phyloP scores from a whole-genome alignment of 179 eudicot genomes.

The Nepenthes alata region DNA sequence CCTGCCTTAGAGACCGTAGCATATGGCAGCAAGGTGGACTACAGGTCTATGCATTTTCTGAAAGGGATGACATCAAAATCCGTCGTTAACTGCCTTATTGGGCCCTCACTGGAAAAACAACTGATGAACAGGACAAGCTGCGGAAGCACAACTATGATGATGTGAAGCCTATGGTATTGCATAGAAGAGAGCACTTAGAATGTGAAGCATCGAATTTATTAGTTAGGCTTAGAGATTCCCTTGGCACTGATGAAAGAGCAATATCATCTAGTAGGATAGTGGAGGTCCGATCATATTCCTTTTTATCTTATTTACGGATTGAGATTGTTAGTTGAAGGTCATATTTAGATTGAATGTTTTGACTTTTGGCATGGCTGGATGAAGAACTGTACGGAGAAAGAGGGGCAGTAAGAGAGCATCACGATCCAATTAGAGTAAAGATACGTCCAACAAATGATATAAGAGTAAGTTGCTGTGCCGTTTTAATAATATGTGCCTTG shows the following conservation, averaged over 20 bases:
- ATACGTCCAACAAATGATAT: constrained; percentile 27
- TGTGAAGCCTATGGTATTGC: constrained; percentile 16
- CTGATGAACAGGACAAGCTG: constrained; percentile 18
- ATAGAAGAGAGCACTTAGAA: constrained; percentile 25
- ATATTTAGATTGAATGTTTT: constrained; percentile 8
- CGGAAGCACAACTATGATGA: constrained; percentile 22
- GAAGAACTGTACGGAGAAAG: constrained; percentile 27
- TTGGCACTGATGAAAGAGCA: constrained; percentile 25
- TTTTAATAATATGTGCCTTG: too few relatives aligned
- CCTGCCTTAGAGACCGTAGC: constrained; percentile 26
- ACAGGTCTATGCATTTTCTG: constrained; percentile 21
- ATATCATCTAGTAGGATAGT: constrained; percentile 8
- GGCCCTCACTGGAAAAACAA: constrained; percentile 28
- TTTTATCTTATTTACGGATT: background rate
- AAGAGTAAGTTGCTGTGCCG: constrained; percentile 23
- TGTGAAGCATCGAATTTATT: constrained; percentile 17
- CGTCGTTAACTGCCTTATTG: constrained; percentile 13
- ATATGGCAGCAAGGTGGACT: constrained; percentile 23
- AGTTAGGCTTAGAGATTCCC: constrained; percentile 21
- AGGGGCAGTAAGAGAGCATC: constrained; percentile 20
- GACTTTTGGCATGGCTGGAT: constrained; percentile 27
- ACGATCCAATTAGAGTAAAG: constrained; percentile 21
- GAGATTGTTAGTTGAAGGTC: background rate
- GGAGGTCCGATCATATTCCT: background rate
- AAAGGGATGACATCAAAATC: constrained; percentile 24